Evolutionary conservation across 495 filamentous ascomycete genomes (phyloP), one percentile per base, ranked within the genome.

Genomic region (Aspergillus indologenus): DNA sequence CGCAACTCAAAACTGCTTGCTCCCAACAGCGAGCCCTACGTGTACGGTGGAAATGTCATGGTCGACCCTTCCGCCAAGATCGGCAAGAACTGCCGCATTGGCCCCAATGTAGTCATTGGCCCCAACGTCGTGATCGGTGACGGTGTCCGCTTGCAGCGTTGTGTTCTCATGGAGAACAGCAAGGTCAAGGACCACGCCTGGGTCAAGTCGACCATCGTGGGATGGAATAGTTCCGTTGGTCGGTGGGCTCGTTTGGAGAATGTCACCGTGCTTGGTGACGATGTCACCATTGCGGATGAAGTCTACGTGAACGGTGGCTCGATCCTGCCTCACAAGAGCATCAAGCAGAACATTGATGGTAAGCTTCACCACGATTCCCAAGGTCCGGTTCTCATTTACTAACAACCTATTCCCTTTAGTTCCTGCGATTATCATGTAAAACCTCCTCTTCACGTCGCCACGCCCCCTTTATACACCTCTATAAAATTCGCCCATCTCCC

Each of bases 161-260:
- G 90, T 71, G 95, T 98, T 23, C 75, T 99, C 18, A 82, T 99
- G 59, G 84, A 86, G 58, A 89, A 90, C 66, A 88, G 88, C 71
- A 97, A 92, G 79, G 89, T 96, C 70, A 98, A 97, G 84, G 94
- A 99, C 73, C 94, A 99, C 74, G 94, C 94, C 12, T 99, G 94
- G 94, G 85, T 99, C 72, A 99, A 99, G 85, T 93, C 89, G 66
- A 96, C 94, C 64, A 99, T 99, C 70, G 93, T 99, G 14, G 94
- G 94, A 64, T 99, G 94, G 94, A 98, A 98, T 80, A 96, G 90
- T 81, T 88, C 87, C 34, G 90, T 99, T 40, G 94, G 94, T 60
- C 87, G 86, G 65, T 99, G 94, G 94, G 93, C 94, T 57, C 87
- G 94, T 60, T 78, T 99, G 67, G 94, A 99, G 82, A 98, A 98